Conservation (phyloP, 2,329 filamentous ascomycete genomes). For the Phoma herbarum region DNA sequence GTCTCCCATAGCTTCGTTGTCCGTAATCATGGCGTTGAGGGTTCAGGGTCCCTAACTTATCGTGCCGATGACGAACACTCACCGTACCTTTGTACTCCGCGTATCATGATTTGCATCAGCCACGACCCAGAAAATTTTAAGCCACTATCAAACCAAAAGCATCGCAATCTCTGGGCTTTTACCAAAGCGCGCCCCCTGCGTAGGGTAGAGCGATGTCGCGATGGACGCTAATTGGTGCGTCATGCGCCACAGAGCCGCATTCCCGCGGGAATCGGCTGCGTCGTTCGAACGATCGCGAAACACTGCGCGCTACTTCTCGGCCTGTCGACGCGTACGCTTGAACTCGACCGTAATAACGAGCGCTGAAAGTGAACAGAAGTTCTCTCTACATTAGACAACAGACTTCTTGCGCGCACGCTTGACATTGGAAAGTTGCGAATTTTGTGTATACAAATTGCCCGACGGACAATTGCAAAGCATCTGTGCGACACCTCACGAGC, state of each 20-base stretch:
- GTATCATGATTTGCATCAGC: slow-evolving; percentile 10
- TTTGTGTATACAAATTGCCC: neutral
- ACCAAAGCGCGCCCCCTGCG: slow-evolving; percentile 15
- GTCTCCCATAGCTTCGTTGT: slow-evolving; percentile 7
- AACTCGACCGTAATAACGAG: neutral
- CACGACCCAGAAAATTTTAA: slow-evolving; percentile 20
- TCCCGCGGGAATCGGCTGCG: slow-evolving; percentile 8
- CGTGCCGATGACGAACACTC: neutral
- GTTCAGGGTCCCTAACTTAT: neutral
- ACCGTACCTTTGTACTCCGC: slow-evolving; percentile 12
- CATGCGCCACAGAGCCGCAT: slow-evolving; percentile 16
- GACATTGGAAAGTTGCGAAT: neutral
- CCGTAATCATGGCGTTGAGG: neutral
- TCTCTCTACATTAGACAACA: neutral
- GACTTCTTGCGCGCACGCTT: too few relatives aligned
- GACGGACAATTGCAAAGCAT: slow-evolving; percentile 9
- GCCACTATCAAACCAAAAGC: slow-evolving; percentile 6
- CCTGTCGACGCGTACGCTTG: neutral
- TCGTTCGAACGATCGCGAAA: neutral
- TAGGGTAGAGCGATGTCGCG: slow-evolving; percentile 14
- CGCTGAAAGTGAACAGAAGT: neutral
- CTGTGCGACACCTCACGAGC: neutral
- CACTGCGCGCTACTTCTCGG: neutral
- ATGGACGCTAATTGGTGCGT: slow-evolving; percentile 23
- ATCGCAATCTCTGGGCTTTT: neutral